Base-by-base conservation (phyloP, 1,284 basidiomycete genomes). In the Veloboletus limbatus region DNA sequence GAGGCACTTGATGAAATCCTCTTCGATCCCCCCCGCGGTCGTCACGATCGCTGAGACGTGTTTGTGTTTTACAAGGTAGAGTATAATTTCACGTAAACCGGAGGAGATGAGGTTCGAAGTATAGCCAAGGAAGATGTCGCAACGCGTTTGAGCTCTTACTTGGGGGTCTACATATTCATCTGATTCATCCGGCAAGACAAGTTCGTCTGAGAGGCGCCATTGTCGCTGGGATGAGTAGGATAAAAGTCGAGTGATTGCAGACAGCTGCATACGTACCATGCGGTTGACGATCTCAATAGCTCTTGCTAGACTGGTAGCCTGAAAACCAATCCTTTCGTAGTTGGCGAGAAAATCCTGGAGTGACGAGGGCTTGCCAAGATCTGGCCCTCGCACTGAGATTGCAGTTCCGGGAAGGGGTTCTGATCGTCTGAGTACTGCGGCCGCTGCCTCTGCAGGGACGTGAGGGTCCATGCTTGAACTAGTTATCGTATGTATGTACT, bases 21-120 rank as follows among this genome's bases (percentile, higher is more conserved):
- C 97, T 65, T 99, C 97, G 53, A 99, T 89, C 4, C 97, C 97
- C 1, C 97, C 97, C 2, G 97, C 97, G 0, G 97, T 99, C 2
- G 97, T 99, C 16, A 98, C 96, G 43, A 99, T 77, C 8, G 85
- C 90, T 21, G 86, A 80, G 41, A 99, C 82, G 56, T 96, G 88
- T 57, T 87, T 90, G 74, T 99, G 83, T 68, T 98, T 94, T 33
- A 94, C 96, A 32, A 99, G 85, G 67, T 96, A 85, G 20, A 88
- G 77, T 57, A 99, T 90, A 38, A 98, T 77, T 69, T 99, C 97
- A 37, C 97, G 84, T 41, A 99, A 73, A 8, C 97, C 97, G 4
- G 96, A 98, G 0, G 97, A 99, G 58, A 99, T 97, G 25, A 99
- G 81, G 69, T 99, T 99, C 35, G 96, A 99, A 2, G 97, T 99